These are phyloP conservation scores for Backusella australiensis DNA, from an alignment of 192 early-diverging fungal genomes.

Conservation along the genomic window DNA sequence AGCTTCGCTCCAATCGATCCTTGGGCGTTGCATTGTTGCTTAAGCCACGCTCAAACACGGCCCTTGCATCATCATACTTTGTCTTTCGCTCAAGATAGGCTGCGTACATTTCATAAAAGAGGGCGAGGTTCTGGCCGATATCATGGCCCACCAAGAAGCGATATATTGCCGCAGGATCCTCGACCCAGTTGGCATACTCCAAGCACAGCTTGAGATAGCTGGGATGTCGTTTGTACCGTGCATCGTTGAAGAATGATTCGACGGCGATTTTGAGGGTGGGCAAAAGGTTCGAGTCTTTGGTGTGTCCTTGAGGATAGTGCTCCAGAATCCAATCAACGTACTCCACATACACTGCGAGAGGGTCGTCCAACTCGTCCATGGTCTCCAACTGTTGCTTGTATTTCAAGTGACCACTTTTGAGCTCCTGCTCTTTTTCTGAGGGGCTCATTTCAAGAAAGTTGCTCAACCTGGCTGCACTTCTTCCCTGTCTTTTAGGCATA, in stretches of 20 bases:
- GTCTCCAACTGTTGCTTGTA: neutral
- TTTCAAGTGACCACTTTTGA: neutral
- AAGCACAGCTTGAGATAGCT: neutral
- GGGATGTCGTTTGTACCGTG: neutral
- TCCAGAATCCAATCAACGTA: neutral
- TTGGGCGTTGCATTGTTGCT: neutral
- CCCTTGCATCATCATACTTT: neutral
- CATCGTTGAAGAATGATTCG: neutral
- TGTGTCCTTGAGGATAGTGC: neutral
- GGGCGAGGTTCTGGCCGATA: neutral
- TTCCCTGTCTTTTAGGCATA: neutral
- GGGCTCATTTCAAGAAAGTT: neutral
- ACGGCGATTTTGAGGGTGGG: neutral
- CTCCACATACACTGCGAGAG: neutral
- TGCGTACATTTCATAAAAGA: conserved; percentile 7
- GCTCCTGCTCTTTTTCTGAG: neutral
- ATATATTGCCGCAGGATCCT: neutral
- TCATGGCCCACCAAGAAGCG: neutral
- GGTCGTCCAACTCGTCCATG: neutral
- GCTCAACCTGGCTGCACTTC: neutral
- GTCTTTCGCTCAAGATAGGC: neutral
- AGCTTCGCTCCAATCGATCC: neutral
- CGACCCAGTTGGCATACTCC: neutral
- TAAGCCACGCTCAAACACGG: neutral
- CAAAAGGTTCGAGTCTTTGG: neutral